A percentile compares a stretch with the other conserved stretches of the same genome.
Conservation (phyloP, 495 filamentous ascomycete genomes). For the Aspergillus ellipticus region DNA sequence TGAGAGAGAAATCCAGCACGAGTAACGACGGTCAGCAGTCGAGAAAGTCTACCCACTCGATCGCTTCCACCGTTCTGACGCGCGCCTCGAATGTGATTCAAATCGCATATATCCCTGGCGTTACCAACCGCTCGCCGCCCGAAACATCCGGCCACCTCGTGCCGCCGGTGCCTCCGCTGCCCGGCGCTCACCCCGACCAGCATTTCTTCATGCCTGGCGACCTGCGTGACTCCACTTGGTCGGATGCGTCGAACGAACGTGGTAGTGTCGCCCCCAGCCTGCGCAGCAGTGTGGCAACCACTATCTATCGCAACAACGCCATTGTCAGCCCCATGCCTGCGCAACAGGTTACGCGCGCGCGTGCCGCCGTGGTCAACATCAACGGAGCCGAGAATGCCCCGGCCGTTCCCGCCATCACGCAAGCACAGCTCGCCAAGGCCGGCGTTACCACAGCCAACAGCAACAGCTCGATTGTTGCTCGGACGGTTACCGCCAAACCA, state of each 20-base stretch:
- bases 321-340: conserved; percentile 76
- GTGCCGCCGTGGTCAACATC: conserved; percentile 87
- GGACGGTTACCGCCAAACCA: conserved; percentile 41
- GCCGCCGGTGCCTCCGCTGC: conserved; percentile 89
- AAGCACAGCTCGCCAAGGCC: conserved; percentile 41
- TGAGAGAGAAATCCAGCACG: conserved; percentile 49
- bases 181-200: conserved; percentile 70
- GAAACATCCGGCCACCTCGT: conserved; percentile 78
- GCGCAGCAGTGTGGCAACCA: conserved; percentile 82
- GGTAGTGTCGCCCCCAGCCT: conserved; percentile 60
- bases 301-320: conserved; percentile 85
- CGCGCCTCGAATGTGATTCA: conserved; percentile 98
- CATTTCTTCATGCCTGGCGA: conserved; percentile 94
- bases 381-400: conserved; percentile 53
- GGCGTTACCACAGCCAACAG: conserved; percentile 34
- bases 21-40: conserved; percentile 68
- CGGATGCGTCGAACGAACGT: conserved; percentile 62
- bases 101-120: conserved; percentile 97
- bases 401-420: conserved; percentile 52
- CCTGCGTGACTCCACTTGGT: conserved; percentile 81
- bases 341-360: conserved; percentile 77
- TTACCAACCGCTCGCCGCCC: conserved; percentile 86
- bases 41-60: conserved; percentile 83
- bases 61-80: conserved; percentile 92
- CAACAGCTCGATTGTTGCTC: conserved; percentile 43